These are phyloP conservation scores for Chalciporus chontae DNA, from an alignment of 768 basidiomycete genomes.

Conservation along the genomic window DNA sequence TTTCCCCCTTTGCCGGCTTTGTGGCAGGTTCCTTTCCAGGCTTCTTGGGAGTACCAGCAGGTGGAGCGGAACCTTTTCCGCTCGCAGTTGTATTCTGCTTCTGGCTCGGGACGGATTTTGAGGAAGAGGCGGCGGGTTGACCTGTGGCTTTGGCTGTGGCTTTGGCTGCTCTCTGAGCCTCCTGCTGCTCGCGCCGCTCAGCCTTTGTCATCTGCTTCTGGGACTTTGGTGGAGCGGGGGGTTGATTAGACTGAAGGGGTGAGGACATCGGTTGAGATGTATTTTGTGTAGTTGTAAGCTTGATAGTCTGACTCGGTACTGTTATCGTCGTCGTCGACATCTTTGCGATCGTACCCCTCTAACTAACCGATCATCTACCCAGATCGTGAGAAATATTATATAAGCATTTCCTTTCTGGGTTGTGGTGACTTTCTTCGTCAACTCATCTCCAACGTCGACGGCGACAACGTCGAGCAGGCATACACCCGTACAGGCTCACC, in stretches of 20 bases:
- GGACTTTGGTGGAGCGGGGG: conserved; percentile 30
- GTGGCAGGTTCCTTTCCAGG: conserved; percentile 18
- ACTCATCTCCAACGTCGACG: conserved; percentile 3
- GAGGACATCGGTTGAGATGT: conserved; percentile 1
- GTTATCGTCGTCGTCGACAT: conserved; percentile 25
- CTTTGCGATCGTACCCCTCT: not conserved
- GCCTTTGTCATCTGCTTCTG: conserved; percentile 80
- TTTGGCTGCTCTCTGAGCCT: conserved; percentile 79
- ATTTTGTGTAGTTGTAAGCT: conserved; percentile 8
- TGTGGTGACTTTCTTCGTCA: too few species aligned
- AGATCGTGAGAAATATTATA: conserved; percentile 18
- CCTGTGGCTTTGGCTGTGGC: conserved; percentile 40
- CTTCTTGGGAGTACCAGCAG: conserved; percentile 23
- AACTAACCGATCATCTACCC: conserved; percentile 9
- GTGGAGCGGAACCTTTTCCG: conserved; percentile 14
- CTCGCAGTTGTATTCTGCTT: conserved; percentile 18
- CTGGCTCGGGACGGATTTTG: conserved; percentile 31
- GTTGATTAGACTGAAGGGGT: too few species aligned
- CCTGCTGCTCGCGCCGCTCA: conserved; percentile 75
- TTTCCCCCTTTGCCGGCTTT: conserved; percentile 23
- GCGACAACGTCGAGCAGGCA: not conserved
- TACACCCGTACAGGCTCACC: not conserved
- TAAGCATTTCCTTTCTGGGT: conserved; percentile 17
- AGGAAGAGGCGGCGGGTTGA: conserved; percentile 13
- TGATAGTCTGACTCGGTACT: conserved; percentile 5